Conservation (phyloP, 139 green algal genomes). For the Yamagishiella unicocca region DNA sequence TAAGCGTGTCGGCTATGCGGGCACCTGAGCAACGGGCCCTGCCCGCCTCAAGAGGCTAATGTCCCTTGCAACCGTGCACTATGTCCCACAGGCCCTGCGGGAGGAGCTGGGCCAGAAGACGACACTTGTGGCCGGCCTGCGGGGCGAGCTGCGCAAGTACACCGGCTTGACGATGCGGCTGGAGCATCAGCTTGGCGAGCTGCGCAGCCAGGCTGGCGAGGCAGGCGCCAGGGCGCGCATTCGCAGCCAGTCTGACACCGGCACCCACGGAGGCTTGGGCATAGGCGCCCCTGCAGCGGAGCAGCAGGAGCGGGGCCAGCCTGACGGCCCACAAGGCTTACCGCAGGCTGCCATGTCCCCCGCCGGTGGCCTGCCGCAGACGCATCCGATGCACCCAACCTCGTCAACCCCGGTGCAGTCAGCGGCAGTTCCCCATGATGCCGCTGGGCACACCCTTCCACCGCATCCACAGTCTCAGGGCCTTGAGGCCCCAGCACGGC, state of each 20-base stretch:
- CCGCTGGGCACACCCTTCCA: constrained; percentile 1
- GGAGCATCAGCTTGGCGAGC: constrained; percentile 17
- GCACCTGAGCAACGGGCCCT: no score
- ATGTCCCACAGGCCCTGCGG: constrained; percentile 13
- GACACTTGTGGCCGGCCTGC: constrained; percentile 33
- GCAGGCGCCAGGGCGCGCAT: neutral
- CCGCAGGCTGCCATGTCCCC: neutral
- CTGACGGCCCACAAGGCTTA: neutral
- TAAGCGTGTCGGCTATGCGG: no score
- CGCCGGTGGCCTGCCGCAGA: no score
- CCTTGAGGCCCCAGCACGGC: neutral
- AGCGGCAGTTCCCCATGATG: no score
- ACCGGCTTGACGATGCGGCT: constrained; percentile 17
- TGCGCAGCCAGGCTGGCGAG: neutral
- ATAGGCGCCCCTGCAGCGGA: no score
- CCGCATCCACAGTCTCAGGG: constrained; percentile 28
- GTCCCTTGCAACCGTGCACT: no score
- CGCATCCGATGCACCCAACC: no score
- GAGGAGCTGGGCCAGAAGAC: constrained; percentile 50
- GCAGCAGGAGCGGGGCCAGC: neutral
- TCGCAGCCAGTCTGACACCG: constrained; percentile 5
- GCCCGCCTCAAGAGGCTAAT: no score
- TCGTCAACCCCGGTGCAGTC: no score
- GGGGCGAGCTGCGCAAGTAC: constrained; percentile 49
- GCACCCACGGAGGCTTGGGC: neutral